Evolutionary conservation across 345 rosid species (phyloP).

Genomic region (Clausena lansium): DNA sequence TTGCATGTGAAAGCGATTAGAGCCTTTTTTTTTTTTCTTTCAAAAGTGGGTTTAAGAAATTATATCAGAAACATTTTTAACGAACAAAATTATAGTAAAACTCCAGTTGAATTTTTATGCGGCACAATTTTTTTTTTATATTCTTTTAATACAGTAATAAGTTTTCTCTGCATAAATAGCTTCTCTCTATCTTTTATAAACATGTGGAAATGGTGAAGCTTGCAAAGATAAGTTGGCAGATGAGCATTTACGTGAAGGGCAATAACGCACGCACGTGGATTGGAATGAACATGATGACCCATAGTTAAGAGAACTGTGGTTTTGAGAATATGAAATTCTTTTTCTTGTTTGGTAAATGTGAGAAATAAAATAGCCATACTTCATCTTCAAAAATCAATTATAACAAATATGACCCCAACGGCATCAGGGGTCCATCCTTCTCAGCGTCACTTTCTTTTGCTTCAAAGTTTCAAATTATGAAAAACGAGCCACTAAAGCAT

Average conservation of each 20-base stretch:
- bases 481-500: background rate
- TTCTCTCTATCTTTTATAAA: background rate
- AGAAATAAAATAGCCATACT: background rate
- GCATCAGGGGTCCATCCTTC: background rate
- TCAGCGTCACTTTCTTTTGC: background rate
- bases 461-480: background rate
- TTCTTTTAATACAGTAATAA: no score
- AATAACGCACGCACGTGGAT: slow-evolving; percentile 30
- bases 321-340: background rate
- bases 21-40: no score
- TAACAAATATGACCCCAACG: background rate
- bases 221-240: slow-evolving; percentile 3
- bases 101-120: no score
- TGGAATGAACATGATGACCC: background rate
- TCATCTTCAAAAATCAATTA: background rate
- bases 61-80: no score
- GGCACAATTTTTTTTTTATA: no score
- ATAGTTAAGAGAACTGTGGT: background rate
- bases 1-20: no score
- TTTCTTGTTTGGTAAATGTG: background rate
- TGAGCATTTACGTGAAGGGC: slow-evolving; percentile 17
- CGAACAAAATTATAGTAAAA: no score
- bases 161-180: background rate
- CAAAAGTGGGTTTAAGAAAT: no score
- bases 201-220: slow-evolving; percentile 1